Conservation (phyloP, 768 basidiomycete genomes). For the Phanerochaete carnosa region DNA sequence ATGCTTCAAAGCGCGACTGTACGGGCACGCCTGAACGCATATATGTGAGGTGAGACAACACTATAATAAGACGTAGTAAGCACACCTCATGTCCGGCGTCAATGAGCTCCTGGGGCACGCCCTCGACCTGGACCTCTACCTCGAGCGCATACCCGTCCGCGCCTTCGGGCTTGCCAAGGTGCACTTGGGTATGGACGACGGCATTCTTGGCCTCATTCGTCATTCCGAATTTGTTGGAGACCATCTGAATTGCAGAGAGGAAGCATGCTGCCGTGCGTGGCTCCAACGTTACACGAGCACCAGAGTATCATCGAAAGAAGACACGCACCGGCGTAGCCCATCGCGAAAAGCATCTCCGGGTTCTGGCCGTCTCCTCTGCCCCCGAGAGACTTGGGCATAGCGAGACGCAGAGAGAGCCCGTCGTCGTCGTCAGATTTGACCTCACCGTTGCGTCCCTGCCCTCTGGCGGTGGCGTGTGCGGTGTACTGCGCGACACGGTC, state of each 20-base stretch:
- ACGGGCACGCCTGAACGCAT: conserved; percentile 56
- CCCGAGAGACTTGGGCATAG: conserved; percentile 32
- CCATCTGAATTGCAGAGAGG: conserved; percentile 63
- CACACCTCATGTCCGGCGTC: conserved; percentile 69
- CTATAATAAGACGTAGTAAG: neutral
- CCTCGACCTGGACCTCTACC: conserved; percentile 70
- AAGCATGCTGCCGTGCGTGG: conserved; percentile 67
- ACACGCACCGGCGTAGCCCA: conserved; percentile 31
- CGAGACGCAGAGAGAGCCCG: conserved; percentile 30
- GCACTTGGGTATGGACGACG: conserved; percentile 58
- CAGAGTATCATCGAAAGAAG: neutral
- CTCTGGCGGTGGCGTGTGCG: conserved; percentile 60
- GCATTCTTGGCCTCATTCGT: conserved; percentile 53
- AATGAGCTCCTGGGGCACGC: conserved; percentile 61
- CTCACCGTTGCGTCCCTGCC: conserved; percentile 62
- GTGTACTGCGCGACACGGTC: conserved; percentile 47
- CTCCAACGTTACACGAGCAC: no score
- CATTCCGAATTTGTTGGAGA: conserved; percentile 53
- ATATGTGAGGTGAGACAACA: neutral
- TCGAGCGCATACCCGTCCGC: conserved; percentile 61
- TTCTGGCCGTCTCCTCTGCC: conserved; percentile 37
- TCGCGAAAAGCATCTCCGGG: conserved; percentile 37
- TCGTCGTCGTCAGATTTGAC: conserved; percentile 31
- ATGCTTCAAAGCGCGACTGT: conserved; percentile 60
- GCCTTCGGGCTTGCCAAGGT: conserved; percentile 57